Percentiles rank a stretch among this genome's conserved stretches.
Evolutionary conservation across 83 land plant species (phyloP).

Genomic region (Thuja plicata): DNA sequence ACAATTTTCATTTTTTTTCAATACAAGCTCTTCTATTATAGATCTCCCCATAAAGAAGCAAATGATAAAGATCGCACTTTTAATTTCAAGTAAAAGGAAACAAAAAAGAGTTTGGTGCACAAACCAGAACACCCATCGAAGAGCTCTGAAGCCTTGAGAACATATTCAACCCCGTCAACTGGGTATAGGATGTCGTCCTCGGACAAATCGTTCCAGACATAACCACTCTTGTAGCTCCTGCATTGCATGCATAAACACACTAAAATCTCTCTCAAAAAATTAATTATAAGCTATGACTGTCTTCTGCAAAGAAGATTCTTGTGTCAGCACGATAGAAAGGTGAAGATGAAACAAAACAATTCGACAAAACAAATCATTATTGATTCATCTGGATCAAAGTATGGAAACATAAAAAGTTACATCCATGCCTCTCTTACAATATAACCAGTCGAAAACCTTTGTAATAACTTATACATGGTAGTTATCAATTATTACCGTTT

Average conservation of each 20-base stretch:
- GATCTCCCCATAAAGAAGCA: no score
- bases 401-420: not conserved
- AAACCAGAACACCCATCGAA: conserved; percentile 46
- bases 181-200: conserved; percentile 63
- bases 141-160: conserved; percentile 77
- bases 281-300: not conserved
- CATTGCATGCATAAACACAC: not conserved
- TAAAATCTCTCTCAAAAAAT: no score
- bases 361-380: not conserved
- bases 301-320: not conserved
- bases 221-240: conserved; percentile 76
- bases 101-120: not conserved
- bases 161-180: conserved; percentile 63
- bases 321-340: not conserved
- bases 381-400: not conserved
- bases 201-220: conserved; percentile 72
- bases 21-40: no score
- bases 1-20: no score
- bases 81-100: not conserved
- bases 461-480: no score
- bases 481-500: conserved; percentile 42
- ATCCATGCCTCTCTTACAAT: no score
- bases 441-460: not conserved
- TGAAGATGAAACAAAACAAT: conserved; percentile 2
- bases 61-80: no score